phyloP scores from a whole-genome alignment of 495 filamentous ascomycete species.

The Tuber melanosporum region DNA sequence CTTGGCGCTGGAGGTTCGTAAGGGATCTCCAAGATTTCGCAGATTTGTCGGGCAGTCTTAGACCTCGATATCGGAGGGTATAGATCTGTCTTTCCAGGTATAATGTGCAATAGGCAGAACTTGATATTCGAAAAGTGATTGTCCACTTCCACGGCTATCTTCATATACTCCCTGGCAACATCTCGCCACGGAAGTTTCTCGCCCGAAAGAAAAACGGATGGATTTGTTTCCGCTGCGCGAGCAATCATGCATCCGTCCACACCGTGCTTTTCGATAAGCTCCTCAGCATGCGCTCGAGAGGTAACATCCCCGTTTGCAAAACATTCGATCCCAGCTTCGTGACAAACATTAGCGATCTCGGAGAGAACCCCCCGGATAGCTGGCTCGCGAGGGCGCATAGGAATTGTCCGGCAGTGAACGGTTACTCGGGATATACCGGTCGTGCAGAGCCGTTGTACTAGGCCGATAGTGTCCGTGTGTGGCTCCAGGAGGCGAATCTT shows the following conservation, averaged over 20 bases:
- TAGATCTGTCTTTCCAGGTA: conserved; percentile 65
- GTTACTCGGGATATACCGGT: conserved; percentile 92
- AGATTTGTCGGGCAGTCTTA: conserved; percentile 61
- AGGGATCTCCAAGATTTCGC: conserved; percentile 51
- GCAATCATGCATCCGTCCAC: conserved; percentile 97
- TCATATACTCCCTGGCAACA: conserved; percentile 66
- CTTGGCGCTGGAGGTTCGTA: conserved; percentile 14
- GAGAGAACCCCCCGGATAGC: conserved; percentile 78
- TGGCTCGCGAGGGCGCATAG: conserved; percentile 83
- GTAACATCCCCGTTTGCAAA: conserved; percentile 92
- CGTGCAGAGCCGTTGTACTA: conserved; percentile 66
- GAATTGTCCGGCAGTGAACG: conserved; percentile 89
- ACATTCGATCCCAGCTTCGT: conserved; percentile 75
- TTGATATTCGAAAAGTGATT: conserved; percentile 91
- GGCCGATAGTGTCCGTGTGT: conserved; percentile 58
- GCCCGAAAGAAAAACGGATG: conserved; percentile 66
- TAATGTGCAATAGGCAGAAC: conserved; percentile 72
- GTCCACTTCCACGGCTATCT: conserved; percentile 62
- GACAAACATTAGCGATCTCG: conserved; percentile 72
- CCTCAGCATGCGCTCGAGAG: conserved; percentile 57
- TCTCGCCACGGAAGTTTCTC: conserved; percentile 64
- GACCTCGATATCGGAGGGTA: conserved; percentile 52
- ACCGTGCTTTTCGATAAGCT: conserved; percentile 64
- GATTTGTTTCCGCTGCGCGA: conserved; percentile 78
- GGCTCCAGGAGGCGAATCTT: conserved; percentile 88